Base-by-base conservation (phyloP, 2,329 filamentous ascomycete genomes). In the Epichloe baconii region DNA sequence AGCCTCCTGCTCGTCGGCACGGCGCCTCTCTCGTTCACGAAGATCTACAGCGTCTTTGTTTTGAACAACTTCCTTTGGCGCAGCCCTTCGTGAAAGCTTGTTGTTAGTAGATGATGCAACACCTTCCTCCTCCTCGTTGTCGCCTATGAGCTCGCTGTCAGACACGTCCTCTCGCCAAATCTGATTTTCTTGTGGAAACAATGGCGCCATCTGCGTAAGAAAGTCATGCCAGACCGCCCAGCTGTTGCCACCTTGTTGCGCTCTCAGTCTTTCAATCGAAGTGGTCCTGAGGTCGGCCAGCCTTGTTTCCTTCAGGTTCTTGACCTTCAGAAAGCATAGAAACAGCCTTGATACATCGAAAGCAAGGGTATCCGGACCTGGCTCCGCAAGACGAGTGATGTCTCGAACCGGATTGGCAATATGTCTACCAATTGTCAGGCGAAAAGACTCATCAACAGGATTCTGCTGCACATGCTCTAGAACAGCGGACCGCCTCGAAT, bases 11-110 rank as follows among this genome's bases (percentile, higher is more conserved):
- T 78, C 72, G 52, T 72, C 65, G 4, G 74, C 63, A 49, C 79
- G 76, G n/a, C 68, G 65, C 49, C 70, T 68, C 48, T 82, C 81
- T 50, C 67, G 72, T 47, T 77, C 71, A 57, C 84, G 77, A 35
- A 79, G 68, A 41, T 75, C 69, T 42, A 76, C 69, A 0, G 76
- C 66, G 15, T 59, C 62, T 38, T 61, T 66, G 52, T 70, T 59
- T 15, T 63, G 65, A 2, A 70, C 54, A 34, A 70, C 66, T 50
- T 68, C 65, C 46, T 59, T 67, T 0, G 38, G 43, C 1, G 19
- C 48, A 10, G 49, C 50, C 34, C 55, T 66, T 21, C 61, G 61
- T 17, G 51, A 34, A 31, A n/a, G 3, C 38, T 55, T 58, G 5
- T 51, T 43, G 7, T 53, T 52, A 31, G n/a, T 14, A 36, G 38